phyloP scores from a whole-genome alignment of 2,329 filamentous ascomycete genomes.

The Stagonosporopsis chrysanthemi region DNA sequence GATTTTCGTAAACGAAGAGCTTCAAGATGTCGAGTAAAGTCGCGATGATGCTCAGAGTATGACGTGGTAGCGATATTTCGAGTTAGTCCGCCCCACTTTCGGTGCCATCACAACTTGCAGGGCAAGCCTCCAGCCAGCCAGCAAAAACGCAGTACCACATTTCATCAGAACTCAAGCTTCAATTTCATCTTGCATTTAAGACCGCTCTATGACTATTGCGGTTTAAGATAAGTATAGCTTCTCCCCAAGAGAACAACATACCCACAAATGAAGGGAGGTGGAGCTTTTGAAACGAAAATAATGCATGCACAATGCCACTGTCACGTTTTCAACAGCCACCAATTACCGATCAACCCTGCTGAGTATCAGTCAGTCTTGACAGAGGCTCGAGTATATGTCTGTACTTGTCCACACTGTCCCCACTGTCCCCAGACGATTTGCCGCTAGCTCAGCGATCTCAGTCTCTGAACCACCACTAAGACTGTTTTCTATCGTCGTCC shows the following conservation, averaged over 20 bases:
- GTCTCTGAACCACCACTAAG: too few relatives aligned
- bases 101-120: neutral
- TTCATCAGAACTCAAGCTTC: neutral
- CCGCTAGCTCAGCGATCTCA: neutral
- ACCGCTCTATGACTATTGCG: neutral
- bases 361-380: too few relatives aligned
- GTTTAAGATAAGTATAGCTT: too few relatives aligned
- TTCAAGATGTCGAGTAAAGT: neutral
- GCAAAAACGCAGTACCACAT: neutral
- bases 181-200: neutral
- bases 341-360: too few relatives aligned
- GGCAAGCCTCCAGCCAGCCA: neutral
- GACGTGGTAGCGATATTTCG: slow-evolving; percentile 5
- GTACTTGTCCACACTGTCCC: too few relatives aligned
- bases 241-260: too few relatives aligned
- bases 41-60: slow-evolving; percentile 9
- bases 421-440: too few relatives aligned
- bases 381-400: too few relatives aligned
- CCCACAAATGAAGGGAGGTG: too few relatives aligned
- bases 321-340: too few relatives aligned
- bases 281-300: too few relatives aligned
- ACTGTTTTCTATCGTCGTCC: neutral
- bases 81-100: slow-evolving; percentile 9
- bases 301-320: too few relatives aligned
- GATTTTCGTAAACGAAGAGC: neutral